Base-by-base conservation (phyloP, 345 rosid species). In the Sisymbrium altissimum region DNA sequence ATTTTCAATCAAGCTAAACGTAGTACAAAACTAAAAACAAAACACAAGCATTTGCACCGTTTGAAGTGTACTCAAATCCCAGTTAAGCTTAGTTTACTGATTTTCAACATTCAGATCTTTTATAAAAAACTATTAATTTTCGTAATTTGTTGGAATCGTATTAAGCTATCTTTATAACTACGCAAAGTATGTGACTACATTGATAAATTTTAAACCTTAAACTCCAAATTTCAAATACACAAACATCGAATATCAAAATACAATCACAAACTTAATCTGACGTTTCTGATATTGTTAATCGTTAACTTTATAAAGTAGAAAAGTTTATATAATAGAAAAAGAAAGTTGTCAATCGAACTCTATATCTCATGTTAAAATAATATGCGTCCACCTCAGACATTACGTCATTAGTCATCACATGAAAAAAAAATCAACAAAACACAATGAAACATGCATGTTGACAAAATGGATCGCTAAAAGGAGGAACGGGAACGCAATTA, bases 341-440 rank as follows among this genome's bases (percentile, higher is more conserved):
- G 2, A 70, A 21, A 45, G 35, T 43, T 30, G 5, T 18, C 29
- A 29, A 48, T 62, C 25, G 30, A 57, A 52, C 49, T 23, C 9
- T 30, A 19, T 32, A n/a, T 73, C 12, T 21, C 30, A 39, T 49
- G 43, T 21, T 52, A 43, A 10, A 25, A 38, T 38, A 23, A 32
- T 19, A 14, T 43, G 38, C 64, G 64, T 35, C 70, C 63, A 64
- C 64, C 63, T 64, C 65, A 73, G 2, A 0, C n/a, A 65, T 65
- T 55, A 65, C 71, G 77, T 73, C 71, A 73, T 30, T 30, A 57
- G 77, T 73, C 71, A 73, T 39, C 50, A 56, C 30, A 56, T 35
- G 40, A 35, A 21, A 35, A n/a, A 50, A 12, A 17, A 32, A 25
- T 73, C 72, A 65, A 73, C 54, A 68, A 59, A 66, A 48, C 23